Conservation (phyloP, 202 grass and related monocot genomes). For the Dendrocalamus latiflorus region DNA sequence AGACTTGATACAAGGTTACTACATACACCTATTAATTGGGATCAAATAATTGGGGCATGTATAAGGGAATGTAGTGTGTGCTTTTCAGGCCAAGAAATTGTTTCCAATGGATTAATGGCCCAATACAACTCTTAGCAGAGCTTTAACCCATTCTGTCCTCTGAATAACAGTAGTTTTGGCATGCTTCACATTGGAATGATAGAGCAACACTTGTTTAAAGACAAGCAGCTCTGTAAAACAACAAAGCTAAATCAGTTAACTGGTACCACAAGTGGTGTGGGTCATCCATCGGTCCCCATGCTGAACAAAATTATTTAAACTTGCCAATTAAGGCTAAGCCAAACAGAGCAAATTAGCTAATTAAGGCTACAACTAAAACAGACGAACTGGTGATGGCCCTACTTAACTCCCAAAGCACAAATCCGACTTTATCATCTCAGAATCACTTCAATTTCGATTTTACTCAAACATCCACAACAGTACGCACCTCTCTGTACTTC, state of each 20-base stretch:
- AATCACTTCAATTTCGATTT: background rate
- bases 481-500: slow-evolving; percentile 81
- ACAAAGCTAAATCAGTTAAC: background rate
- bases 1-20: background rate
- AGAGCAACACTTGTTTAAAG: background rate
- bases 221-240: background rate
- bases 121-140: background rate
- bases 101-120: background rate
- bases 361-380: background rate
- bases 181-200: background rate
- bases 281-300: background rate
- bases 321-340: background rate
- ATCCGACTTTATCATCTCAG: background rate
- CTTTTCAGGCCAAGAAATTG: background rate
- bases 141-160: background rate
- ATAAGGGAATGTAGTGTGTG: background rate
- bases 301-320: background rate
- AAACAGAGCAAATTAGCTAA: background rate
- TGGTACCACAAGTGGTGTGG: background rate
- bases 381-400: background rate
- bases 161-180: background rate
- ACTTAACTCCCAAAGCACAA: background rate
- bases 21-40: background rate
- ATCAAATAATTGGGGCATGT: background rate
- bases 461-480: background rate